These are phyloP conservation scores for Yamadazyma akitaensis DNA, from an alignment of 805 yeast genomes.

Conservation along the genomic window DNA sequence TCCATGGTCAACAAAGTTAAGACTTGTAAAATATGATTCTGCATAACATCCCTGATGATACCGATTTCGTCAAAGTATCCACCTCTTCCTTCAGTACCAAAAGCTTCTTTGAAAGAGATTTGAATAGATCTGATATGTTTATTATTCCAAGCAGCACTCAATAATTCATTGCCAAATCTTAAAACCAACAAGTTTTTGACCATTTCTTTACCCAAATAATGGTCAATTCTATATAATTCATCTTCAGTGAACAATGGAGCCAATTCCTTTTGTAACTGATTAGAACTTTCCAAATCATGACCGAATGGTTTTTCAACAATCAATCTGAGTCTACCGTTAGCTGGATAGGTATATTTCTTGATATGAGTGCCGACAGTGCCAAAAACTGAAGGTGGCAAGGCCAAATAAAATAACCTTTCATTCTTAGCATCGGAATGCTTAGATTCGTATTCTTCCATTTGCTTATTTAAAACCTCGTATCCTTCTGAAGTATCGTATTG, in stretches of 20 bases:
- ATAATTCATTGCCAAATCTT: constrained; percentile 86
- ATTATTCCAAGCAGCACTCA: constrained; percentile 86
- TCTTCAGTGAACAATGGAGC: constrained; percentile 88
- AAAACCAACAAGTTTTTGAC: constrained; percentile 88
- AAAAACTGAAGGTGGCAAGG: constrained; percentile 92
- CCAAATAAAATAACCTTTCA: constrained; percentile 86
- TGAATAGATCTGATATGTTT: constrained; percentile 77
- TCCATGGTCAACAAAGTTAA: constrained; percentile 92
- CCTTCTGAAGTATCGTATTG: constrained; percentile 80
- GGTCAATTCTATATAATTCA: constrained; percentile 94
- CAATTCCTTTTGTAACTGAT: constrained; percentile 70
- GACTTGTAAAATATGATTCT: constrained; percentile 92
- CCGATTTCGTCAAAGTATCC: constrained; percentile 96
- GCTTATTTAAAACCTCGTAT: constrained; percentile 52
- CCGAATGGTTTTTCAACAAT: constrained; percentile 98
- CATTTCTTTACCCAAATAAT: constrained; percentile 96
- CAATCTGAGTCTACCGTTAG: constrained; percentile 66
- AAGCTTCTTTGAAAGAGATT: constrained; percentile 94
- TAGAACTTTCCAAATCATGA: constrained; percentile 76
- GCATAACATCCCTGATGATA: constrained; percentile 96
- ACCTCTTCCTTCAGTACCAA: constrained; percentile 98
- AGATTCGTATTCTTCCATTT: constrained; percentile 58
- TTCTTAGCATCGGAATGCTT: constrained; percentile 44
- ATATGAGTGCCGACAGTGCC: constrained; percentile 71
- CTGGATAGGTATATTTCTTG: constrained; percentile 64